phyloP scores from a whole-genome alignment of 768 basidiomycete species.

The Gymnopilus junonius region DNA sequence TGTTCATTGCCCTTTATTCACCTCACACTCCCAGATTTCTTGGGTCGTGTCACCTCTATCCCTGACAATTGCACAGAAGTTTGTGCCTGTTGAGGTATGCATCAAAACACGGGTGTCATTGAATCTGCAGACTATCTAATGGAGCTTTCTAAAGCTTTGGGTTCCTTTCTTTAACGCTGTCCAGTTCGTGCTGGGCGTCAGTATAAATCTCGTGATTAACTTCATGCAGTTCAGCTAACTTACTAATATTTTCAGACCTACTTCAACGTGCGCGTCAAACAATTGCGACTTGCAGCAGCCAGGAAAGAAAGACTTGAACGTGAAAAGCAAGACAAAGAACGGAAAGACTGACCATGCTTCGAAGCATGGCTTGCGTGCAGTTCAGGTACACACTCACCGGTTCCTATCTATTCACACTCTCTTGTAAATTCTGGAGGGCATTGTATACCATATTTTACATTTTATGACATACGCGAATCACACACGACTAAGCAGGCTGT shows the following conservation, averaged over 20 bases:
- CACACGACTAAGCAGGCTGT: slow-evolving; percentile 35
- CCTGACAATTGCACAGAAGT: slow-evolving; percentile 77
- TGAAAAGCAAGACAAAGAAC: slow-evolving; percentile 31
- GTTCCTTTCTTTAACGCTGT: slow-evolving; percentile 86
- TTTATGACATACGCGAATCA: slow-evolving; percentile 26
- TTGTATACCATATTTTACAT: slow-evolving; percentile 9
- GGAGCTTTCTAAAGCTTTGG: slow-evolving; percentile 62
- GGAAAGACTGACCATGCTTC: slow-evolving; percentile 16
- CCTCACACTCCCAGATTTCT: slow-evolving; percentile 53
- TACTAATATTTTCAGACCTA: slow-evolving; percentile 52
- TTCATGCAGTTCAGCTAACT: slow-evolving; percentile 5
- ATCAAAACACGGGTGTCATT: not conserved
- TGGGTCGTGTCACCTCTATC: slow-evolving; percentile 82
- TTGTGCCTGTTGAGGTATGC: slow-evolving; percentile 74
- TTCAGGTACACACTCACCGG: not conserved
- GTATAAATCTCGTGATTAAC: slow-evolving; percentile 26
- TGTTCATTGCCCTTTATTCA: not conserved
- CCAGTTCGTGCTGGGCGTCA: slow-evolving; percentile 76
- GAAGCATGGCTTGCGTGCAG: not conserved
- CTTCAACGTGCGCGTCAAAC: slow-evolving; percentile 77
- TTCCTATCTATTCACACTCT: slow-evolving; percentile 4
- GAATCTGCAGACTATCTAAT: not conserved
- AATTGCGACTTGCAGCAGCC: slow-evolving; percentile 54
- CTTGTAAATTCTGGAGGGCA: not conserved
- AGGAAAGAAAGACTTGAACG: slow-evolving; percentile 48